Evolutionary conservation across 345 rosid genomes (phyloP).

Genomic region (Abelmoschus esculentus): DNA sequence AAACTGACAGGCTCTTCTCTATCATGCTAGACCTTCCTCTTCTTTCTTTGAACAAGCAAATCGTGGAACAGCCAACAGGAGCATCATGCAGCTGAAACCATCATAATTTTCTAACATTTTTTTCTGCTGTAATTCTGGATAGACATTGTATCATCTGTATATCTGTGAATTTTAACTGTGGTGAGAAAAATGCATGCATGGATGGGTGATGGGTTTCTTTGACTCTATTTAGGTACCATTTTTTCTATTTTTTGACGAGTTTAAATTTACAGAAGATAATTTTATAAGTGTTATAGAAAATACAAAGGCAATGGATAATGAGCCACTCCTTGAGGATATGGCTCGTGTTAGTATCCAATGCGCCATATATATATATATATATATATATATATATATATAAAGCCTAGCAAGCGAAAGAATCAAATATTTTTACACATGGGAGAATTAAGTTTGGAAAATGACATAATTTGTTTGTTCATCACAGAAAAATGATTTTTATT

Average conservation of each 20-base stretch:
- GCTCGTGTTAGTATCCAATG: background rate
- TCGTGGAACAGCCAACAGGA: background rate
- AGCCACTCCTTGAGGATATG: conserved; percentile 13
- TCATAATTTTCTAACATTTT: background rate
- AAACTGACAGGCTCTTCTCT: conserved; percentile 2
- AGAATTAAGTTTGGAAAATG: background rate
- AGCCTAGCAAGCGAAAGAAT: background rate
- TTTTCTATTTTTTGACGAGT: background rate
- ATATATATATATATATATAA: background rate
- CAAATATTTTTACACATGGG: background rate
- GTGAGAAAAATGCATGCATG: background rate
- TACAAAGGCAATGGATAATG: background rate
- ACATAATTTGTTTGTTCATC: background rate
- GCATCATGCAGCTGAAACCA: background rate
- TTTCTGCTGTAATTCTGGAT: background rate
- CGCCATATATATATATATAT: background rate
- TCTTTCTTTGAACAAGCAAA: conserved; percentile 8
- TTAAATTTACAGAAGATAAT: background rate
- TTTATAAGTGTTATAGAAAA: background rate
- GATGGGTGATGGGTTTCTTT: background rate
- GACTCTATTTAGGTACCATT: no score
- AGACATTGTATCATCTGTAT: background rate
- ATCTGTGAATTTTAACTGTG: background rate
- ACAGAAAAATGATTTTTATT: background rate
- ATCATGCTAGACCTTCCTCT: conserved; percentile 34